Conservation (phyloP, 1,139 yeast genomes). For the Keqinozyma sinolaborantium region DNA sequence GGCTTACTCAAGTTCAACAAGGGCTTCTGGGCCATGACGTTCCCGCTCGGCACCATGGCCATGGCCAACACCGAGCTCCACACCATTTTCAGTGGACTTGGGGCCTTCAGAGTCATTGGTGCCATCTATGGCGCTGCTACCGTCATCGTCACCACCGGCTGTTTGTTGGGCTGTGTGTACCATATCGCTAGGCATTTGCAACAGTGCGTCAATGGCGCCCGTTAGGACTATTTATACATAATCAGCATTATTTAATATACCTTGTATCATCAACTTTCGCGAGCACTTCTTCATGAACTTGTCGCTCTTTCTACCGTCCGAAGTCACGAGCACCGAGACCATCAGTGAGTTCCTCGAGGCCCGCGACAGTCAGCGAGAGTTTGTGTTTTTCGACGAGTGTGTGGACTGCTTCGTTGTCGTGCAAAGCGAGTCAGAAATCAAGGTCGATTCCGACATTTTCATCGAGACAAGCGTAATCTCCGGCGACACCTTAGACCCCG, state of each 20-base stretch:
- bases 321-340: neutral
- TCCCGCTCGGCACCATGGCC: slow-evolving; percentile 86
- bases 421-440: slow-evolving; percentile 9
- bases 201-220: too few relatives aligned
- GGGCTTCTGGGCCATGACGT: slow-evolving; percentile 84
- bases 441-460: slow-evolving; percentile 12
- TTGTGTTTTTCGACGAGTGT: slow-evolving; percentile 36
- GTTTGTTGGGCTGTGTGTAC: slow-evolving; percentile 25
- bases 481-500: slow-evolving; percentile 16
- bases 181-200: slow-evolving; percentile 5
- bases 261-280: too few relatives aligned
- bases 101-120: slow-evolving; percentile 58
- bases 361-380: slow-evolving; percentile 4
- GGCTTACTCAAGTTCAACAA: slow-evolving; percentile 46
- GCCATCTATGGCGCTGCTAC: slow-evolving; percentile 53
- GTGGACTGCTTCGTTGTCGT: slow-evolving; percentile 31
- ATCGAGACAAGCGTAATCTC: slow-evolving; percentile 28
- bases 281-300: too few relatives aligned
- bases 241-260: too few relatives aligned
- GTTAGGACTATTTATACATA: too few relatives aligned
- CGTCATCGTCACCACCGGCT: slow-evolving; percentile 25
- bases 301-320: neutral
- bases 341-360: neutral
- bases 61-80: slow-evolving; percentile 55
- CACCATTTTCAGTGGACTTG: slow-evolving; percentile 34